These are phyloP conservation scores for Candida smagusa DNA, from an alignment of 1,139 yeast species.

Conservation along the genomic window DNA sequence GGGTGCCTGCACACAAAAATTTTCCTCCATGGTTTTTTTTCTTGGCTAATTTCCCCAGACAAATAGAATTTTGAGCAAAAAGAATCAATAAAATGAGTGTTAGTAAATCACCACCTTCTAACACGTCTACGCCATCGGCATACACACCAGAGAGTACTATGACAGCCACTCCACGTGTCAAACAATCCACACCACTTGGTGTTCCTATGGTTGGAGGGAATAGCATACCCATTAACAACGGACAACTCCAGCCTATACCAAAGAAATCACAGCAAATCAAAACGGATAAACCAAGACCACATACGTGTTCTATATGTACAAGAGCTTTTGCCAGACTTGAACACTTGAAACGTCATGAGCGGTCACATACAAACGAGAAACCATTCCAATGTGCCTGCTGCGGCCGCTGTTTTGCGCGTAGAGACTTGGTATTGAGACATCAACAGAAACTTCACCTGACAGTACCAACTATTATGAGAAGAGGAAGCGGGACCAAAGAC, in stretches of 20 bases:
- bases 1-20: slow-evolving; percentile 3
- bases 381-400: slow-evolving; percentile 48
- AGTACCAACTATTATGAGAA: slow-evolving; percentile 16
- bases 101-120: slow-evolving; percentile 8
- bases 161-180: slow-evolving; percentile 2
- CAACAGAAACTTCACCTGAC: slow-evolving; percentile 37
- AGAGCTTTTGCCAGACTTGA: slow-evolving; percentile 32
- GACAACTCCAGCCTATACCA: slow-evolving; percentile 66
- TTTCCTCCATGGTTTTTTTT: slow-evolving; percentile 1
- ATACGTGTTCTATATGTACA: slow-evolving; percentile 29
- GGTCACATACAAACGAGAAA: slow-evolving; percentile 33
- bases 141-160: slow-evolving; percentile 7
- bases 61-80: slow-evolving; percentile 1
- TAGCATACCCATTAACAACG: background rate
- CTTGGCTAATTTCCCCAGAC: slow-evolving; percentile 4
- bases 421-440: slow-evolving; percentile 48
- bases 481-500: slow-evolving; percentile 16
- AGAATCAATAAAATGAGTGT: slow-evolving; percentile 6
- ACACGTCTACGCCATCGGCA: slow-evolving; percentile 8
- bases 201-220: background rate
- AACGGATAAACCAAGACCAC: slow-evolving; percentile 51
- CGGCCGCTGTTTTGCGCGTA: slow-evolving; percentile 48
- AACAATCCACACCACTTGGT: background rate
- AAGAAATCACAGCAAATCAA: slow-evolving; percentile 79
- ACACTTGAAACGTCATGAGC: slow-evolving; percentile 31